Base-by-base conservation (phyloP, 495 filamentous ascomycete genomes). In the Aspergillus nanangensis region DNA sequence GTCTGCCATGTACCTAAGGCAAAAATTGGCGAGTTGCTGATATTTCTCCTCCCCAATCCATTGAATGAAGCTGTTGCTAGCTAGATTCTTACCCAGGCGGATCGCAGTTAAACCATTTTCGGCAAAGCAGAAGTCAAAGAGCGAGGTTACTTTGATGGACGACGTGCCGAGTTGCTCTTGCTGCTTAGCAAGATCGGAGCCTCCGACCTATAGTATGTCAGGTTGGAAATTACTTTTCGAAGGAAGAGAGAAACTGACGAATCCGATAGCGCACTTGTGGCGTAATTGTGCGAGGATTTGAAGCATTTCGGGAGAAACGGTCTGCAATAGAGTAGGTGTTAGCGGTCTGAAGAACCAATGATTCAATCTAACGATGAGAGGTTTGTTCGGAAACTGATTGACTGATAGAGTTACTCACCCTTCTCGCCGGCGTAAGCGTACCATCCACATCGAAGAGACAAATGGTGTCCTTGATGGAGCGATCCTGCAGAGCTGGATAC, bases 81-180 rank as follows among this genome's bases (percentile, higher is more conserved):
- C 70, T 14, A 98, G 77, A 40, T 74, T 71, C 55, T 78, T 61
- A 50, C 92, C 92, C 56, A 88, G 60, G 52, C 87, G 88, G 73
- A 75, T 93, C n/a, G 91, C 92, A 0, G 84, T 91, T 46, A 98
- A 80, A 2, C 93, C 92, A 70, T 97, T 96, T 71, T 97, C 92
- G 42, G 88, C 69, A 74, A 97, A 97, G 75, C 86, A 92, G 71
- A 88, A 96, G 71, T 97, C 92, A 72, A 97, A 98, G 47, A 96
- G 80, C 32, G 78, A 63, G 5, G 81, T 88, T 7, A 91, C 88
- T 58, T 80, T 65, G 38, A 84, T 74, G 23, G 62, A 53, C 22
- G 66, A 45, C 2, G 75, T 74, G 57, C 89, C 91, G 20, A 97
- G 81, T 66, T 98, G 93, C 63, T 98, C 93, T 63, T 97, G 89